Evolutionary conservation across 345 rosid species (phyloP).

Genomic region (Citrus reticulata): DNA sequence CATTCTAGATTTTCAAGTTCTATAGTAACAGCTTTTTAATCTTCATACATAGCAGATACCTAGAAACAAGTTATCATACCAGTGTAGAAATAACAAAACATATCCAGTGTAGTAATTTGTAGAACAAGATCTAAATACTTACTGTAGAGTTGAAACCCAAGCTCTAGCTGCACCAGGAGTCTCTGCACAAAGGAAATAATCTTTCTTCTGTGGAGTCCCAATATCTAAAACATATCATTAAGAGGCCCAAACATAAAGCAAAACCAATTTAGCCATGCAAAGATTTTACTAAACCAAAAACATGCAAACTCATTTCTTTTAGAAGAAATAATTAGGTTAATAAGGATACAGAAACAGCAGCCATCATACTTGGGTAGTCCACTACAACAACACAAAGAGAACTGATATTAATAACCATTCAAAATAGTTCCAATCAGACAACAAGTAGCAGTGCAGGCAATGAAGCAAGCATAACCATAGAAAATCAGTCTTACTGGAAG

Average conservation of each 20-base stretch:
- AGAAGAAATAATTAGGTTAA: not conserved
- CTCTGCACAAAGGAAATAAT: slow-evolving; percentile 93
- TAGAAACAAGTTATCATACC: not conserved
- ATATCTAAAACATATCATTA: slow-evolving; percentile 62
- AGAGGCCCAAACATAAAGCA: slow-evolving; percentile 23
- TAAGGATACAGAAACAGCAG: slow-evolving; percentile 96
- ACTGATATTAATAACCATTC: slow-evolving; percentile 7
- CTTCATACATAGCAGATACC: not conserved
- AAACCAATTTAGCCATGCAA: not conserved
- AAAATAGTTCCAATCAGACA: slow-evolving; percentile 1
- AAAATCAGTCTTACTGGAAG: slow-evolving; percentile 66
- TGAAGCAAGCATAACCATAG: not conserved
- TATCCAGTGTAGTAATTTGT: not conserved
- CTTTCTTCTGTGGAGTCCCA: slow-evolving; percentile 95
- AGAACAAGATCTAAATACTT: slow-evolving; percentile 32
- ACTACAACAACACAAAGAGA: slow-evolving; percentile 41
- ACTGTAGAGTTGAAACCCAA: slow-evolving; percentile 95
- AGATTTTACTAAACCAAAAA: slow-evolving; percentile 2
- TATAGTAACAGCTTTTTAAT: not conserved
- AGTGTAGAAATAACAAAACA: not conserved
- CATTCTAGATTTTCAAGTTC: not conserved
- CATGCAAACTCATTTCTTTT: not conserved
- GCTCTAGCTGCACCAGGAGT: slow-evolving; percentile 98
- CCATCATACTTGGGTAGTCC: slow-evolving; percentile 95
- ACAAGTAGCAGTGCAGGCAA: not conserved